Conservation (phyloP, 805 yeast genomes). For the Danielozyma ontarioensis region DNA sequence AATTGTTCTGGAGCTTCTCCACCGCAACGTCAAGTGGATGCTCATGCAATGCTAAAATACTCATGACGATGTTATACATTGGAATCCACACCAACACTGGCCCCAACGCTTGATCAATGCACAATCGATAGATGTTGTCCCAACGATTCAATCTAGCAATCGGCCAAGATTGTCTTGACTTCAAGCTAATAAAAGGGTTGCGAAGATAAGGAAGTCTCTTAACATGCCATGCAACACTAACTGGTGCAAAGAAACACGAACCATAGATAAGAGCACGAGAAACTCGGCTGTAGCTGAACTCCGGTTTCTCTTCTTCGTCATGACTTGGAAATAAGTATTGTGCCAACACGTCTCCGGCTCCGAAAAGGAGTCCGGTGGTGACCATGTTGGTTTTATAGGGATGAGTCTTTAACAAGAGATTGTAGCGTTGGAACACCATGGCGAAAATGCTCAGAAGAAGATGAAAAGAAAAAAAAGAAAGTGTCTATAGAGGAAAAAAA, state of each 20-base stretch:
- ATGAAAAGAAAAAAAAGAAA: background rate
- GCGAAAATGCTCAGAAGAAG: conserved; percentile 1
- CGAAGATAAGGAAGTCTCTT: conserved; percentile 31
- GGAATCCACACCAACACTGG: conserved; percentile 40
- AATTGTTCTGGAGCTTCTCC: conserved; percentile 30
- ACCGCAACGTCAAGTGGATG: conserved; percentile 27
- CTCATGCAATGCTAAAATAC: conserved; percentile 29
- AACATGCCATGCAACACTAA: conserved; percentile 34
- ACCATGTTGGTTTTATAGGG: conserved; percentile 53
- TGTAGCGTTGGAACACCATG: conserved; percentile 12
- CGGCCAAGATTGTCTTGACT: conserved; percentile 7
- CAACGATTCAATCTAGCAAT: conserved; percentile 10
- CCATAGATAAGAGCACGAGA: conserved; percentile 35
- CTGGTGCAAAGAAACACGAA: conserved; percentile 33
- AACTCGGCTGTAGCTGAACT: conserved; percentile 25
- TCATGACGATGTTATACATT: conserved; percentile 36
- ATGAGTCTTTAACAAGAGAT: conserved; percentile 29
- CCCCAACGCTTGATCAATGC: conserved; percentile 31
- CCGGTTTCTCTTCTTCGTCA: conserved; percentile 9
- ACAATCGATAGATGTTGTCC: conserved; percentile 19
- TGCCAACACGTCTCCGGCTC: conserved; percentile 40
- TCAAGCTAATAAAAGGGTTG: conserved; percentile 26
- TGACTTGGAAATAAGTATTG: conserved; percentile 30
- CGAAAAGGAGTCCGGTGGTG: conserved; percentile 45
- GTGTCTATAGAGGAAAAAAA: too few relatives aligned